Evolutionary conservation across 2,329 filamentous ascomycete genomes (phyloP), one percentile per base, ranked within the genome.

Genomic region (Westerdykella sp.): DNA sequence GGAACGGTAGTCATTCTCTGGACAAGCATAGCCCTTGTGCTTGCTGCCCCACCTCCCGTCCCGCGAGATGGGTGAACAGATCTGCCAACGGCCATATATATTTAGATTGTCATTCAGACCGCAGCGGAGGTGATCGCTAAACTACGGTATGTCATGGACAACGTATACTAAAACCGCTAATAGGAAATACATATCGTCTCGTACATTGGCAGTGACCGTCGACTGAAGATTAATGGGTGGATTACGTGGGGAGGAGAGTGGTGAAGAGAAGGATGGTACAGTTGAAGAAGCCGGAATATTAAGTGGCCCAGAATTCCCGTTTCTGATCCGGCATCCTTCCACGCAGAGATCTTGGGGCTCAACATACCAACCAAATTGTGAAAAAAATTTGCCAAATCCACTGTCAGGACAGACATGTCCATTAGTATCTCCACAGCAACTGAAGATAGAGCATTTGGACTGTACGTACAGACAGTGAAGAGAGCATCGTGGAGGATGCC

Each of bases 251-350:
- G 36, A 4, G 36, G 36, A 16, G 12, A 15, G 16, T n/a, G 36
- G 7, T 5, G 36, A 38, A 10, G 36, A 38, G n/a, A n/a, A 16
- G 25, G 25, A 28, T 28, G 25, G 7, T 28, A 7, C 4, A 23
- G 36, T 38, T 9, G 36, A 21, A 28, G 21, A 14, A 28, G 21
- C 25, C 22, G n/a, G 12, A 22, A n/a, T 39, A 28, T n/a, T 28
- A 15, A 12, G 4, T 7, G 6, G 14, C n/a, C 15, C 31, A 34
- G 6, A 38, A 4, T 21, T 38, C n/a, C 15, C 36, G 21, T 16
- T 23, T n/a, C 10, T 7, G 10, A 21, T 11, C 23, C 46, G 46
- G 31, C 46, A 49, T 31, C 44, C 46, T 14, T 23, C 31, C 34
- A 41, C 46, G 36, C 44, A 49, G 12, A 38, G 22, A 15, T 3